Conservation (phyloP, 805 yeast genomes). For the Wickerhamomyces strasburgensis region DNA sequence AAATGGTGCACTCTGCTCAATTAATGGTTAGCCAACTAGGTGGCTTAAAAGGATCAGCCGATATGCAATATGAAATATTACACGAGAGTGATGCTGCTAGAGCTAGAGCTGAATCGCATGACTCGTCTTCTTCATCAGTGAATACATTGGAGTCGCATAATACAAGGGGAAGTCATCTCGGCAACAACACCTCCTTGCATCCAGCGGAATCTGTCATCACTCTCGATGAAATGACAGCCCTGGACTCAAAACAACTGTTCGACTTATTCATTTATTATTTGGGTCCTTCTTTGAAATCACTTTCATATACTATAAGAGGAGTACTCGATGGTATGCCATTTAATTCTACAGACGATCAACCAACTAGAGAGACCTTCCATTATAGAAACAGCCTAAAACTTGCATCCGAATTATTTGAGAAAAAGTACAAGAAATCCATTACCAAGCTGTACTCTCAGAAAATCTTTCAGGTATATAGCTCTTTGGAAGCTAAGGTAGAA, state of each 20-base stretch:
- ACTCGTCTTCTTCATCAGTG: conserved; percentile 2
- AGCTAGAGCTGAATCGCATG: neutral
- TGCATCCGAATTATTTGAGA: conserved; percentile 52
- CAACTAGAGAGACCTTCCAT: conserved; percentile 37
- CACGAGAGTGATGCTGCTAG: conserved; percentile 22
- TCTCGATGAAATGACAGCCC: conserved; percentile 16
- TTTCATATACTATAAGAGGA: conserved; percentile 56
- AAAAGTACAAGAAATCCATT: conserved; percentile 54
- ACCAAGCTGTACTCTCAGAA: conserved; percentile 44
- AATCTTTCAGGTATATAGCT: conserved; percentile 11
- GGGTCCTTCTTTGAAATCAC: conserved; percentile 70
- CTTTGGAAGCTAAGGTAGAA: conserved; percentile 42
- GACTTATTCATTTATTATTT: conserved; percentile 61
- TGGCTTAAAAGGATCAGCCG: conserved; percentile 64
- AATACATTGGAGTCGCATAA: conserved; percentile 5
- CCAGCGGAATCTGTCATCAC: conserved; percentile 9
- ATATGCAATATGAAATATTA: conserved; percentile 57
- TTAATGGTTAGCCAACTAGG: conserved; percentile 53
- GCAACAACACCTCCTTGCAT: neutral
- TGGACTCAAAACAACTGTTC: conserved; percentile 41
- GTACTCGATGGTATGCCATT: conserved; percentile 59
- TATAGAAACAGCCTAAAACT: conserved; percentile 41
- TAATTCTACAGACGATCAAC: conserved; percentile 29
- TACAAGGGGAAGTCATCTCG: neutral
- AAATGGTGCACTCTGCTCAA: conserved; percentile 48